Base-by-base conservation (phyloP, 805 yeast species). In the Ogataea paradorogensis region DNA sequence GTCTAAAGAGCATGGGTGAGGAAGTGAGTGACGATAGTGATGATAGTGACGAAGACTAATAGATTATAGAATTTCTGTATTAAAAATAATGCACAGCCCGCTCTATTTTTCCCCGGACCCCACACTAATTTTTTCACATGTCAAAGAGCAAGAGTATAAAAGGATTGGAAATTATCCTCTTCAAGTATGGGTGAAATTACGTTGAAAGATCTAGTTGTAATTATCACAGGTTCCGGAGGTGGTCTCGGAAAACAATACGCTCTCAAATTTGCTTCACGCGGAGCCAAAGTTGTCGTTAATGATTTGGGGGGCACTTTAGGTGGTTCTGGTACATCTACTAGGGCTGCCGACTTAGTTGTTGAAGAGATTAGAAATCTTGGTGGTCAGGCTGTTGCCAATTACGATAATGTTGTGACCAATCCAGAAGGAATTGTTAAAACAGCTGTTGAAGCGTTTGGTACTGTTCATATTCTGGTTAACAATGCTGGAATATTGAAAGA, bases 211-310 rank as follows among this genome's bases (percentile, higher is more conserved):
- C 82, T 84, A 62, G 97, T 91, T 30, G 97, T 91, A 24, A 80
- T 91, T 42, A 80, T 91, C 60, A 91, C 97, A 35, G 99, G 99
- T 24, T 93, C 97, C 33, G 99, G 99, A 49, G 98, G 97, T 52
- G 99, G 98, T 14, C 74, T 91, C 31, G 99, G 99, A 16, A 84
- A 75, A 55, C 80, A 80, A 34, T 91, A 91, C 64, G 95, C 96
- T 5, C 67, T 88, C 23, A 88, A 84, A 52, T 91, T 74, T 65
- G 98, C 95, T 30, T 70, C 79, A 43, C 74, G 95, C 51, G 98
- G 98, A 25, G 99, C 97, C 45, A 82, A 83, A 54, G 96, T 91
- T 26, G 96, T 91, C 18, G 96, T 91, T 23, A 91, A 91, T 61
- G 99, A 91, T 65, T 73, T 91, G 46, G 96, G 97, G 41, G 95